Percentiles rank a stretch among this genome's conserved stretches.
Evolutionary conservation across 1,139 yeast species (phyloP).

Genomic region (Cylindricascospora bacillispora): DNA sequence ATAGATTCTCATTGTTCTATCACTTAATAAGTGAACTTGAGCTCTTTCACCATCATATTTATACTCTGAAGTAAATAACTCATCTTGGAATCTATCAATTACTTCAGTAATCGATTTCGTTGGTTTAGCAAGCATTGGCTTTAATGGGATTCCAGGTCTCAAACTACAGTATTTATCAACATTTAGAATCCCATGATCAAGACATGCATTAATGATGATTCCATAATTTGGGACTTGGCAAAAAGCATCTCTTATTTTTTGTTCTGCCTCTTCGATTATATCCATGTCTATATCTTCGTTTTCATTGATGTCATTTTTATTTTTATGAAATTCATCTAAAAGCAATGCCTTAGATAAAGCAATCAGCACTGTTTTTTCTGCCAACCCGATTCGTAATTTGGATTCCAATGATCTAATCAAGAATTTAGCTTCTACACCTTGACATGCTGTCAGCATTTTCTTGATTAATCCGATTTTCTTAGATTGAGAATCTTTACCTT

Average conservation of each 20-base stretch:
- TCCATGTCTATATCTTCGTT: slow-evolving; percentile 17
- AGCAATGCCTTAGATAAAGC: slow-evolving; percentile 77
- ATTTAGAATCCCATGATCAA: slow-evolving; percentile 53
- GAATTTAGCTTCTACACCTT: slow-evolving; percentile 82
- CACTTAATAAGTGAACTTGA: slow-evolving; percentile 65
- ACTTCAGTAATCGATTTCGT: slow-evolving; percentile 87
- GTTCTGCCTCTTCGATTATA: slow-evolving; percentile 54
- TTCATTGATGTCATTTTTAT: slow-evolving; percentile 12
- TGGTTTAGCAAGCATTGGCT: slow-evolving; percentile 98
- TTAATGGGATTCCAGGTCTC: slow-evolving; percentile 87
- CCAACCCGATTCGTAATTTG: slow-evolving; percentile 82
- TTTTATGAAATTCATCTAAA: slow-evolving; percentile 31
- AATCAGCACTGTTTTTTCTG: slow-evolving; percentile 80
- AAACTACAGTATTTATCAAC: slow-evolving; percentile 58
- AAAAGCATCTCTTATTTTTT: slow-evolving; percentile 68
- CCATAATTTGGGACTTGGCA: slow-evolving; percentile 90
- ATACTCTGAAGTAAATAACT: slow-evolving; percentile 85
- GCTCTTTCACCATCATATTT: slow-evolving; percentile 98
- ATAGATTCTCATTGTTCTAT: slow-evolving; percentile 64
- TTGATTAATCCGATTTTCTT: slow-evolving; percentile 68
- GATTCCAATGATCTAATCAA: slow-evolving; percentile 86
- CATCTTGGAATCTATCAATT: slow-evolving; percentile 74
- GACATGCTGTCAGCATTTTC: slow-evolving; percentile 74
- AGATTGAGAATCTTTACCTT: slow-evolving; percentile 78
- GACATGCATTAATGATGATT: slow-evolving; percentile 51